Evolutionary conservation across 768 basidiomycete species (phyloP), one percentile per base, ranked within the genome.

Genomic region (Sutorius australiensis): DNA sequence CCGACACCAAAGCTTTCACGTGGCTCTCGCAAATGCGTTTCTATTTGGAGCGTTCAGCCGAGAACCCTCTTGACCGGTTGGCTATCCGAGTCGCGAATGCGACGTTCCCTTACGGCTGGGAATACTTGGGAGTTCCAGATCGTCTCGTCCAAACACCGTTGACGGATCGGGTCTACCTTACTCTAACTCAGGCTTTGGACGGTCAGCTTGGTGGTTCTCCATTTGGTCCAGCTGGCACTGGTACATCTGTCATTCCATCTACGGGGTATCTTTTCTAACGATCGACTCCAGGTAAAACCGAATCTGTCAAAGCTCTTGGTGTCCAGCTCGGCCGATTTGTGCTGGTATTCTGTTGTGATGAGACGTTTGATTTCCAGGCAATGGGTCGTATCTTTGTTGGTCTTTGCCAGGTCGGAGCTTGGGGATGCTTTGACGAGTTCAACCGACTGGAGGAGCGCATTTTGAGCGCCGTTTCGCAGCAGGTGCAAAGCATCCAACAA

Each of bases 371-470:
- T 71, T 98, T 98, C 78, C 95, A 98, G 68, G 97, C 97, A 1
- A 98, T 99, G 97, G 97, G 97, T 57, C 90, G 97, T 57, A 98
- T 99, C 61, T 99, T 99, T 67, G 86, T 98, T 62, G 97, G 97
- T 47, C 81, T 99, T 13, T 99, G 97, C 73, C 95, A 97, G 77
- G 97, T 98, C 33, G 97, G 97, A 31, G 97, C 97, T 0, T 99
- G 97, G 97, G 97, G 97, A 12, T 95, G 91, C 65, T 94, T 95
- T 71, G 94, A 97, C 67, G 94, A 97, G 72, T 95, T 97, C 76
- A 99, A 99, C 71, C 87, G 97, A 61, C 79, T 99, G 41, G 97
- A 98, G 69, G 97, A 99, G 71, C 86, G 97, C 38, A 99, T 98
- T 66, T 80, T 99, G 52, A 93, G 90, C 67, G 95, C 97, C 19